Percentiles rank a stretch among this genome's conserved stretches.
These are phyloP conservation scores for Vachellia pachyceras DNA, from an alignment of 306 rosid species.

Conservation along the genomic window DNA sequence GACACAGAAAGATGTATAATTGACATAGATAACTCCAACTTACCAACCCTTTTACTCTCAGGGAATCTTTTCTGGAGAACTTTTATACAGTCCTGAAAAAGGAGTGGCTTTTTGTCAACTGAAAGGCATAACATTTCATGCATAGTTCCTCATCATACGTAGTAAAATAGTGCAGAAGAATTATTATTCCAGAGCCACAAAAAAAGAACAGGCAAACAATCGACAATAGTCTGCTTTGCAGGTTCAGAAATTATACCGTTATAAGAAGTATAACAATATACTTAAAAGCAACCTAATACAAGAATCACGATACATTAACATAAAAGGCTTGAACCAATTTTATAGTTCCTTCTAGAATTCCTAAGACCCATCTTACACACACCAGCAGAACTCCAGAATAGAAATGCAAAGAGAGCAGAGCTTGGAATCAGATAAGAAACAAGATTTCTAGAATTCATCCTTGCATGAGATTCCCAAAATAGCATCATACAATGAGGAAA, in stretches of 20 bases:
- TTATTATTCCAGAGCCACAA: constrained; percentile 22
- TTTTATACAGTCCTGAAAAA: constrained; percentile 78
- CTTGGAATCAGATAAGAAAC: constrained; percentile 12
- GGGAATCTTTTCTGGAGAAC: constrained; percentile 79
- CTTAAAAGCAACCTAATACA: constrained; percentile 13
- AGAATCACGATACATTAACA: constrained; percentile 17
- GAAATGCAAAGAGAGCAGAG: neutral
- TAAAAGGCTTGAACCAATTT: constrained; percentile 3
- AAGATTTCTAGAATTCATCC: neutral
- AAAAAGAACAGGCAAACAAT: constrained; percentile 9
- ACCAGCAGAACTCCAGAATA: constrained; percentile 8
- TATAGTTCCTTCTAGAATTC: constrained; percentile 7
- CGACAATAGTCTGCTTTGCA: constrained; percentile 18
- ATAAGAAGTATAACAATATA: neutral
- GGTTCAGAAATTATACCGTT: constrained; percentile 16
- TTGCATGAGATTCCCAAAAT: constrained; percentile 11
- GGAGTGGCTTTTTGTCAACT: constrained; percentile 37
- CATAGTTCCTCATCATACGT: constrained; percentile 23
- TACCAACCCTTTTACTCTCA: constrained; percentile 97
- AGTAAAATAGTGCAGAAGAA: constrained; percentile 11
- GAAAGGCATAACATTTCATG: constrained; percentile 32
- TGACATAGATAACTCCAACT: constrained; percentile 43
- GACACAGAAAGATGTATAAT: constrained; percentile 5
- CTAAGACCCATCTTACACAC: constrained; percentile 24
- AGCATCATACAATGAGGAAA: neutral